Evolutionary conservation across 257 asterid species (phyloP), one percentile per base, ranked within the genome.

Genomic region (Fraxinus pennsylvanica): DNA sequence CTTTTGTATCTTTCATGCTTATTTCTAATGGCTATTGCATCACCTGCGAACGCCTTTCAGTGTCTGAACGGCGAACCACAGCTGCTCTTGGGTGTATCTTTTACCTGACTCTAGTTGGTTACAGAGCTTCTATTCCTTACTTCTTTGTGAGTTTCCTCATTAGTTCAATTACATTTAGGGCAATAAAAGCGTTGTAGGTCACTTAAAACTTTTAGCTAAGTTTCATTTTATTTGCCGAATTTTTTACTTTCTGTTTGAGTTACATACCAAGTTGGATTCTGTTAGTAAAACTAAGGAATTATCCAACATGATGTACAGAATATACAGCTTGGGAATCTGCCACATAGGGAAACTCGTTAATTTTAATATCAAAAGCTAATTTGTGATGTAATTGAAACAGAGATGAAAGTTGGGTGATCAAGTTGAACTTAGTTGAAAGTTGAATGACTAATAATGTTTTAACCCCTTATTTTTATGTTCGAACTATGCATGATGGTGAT

Each of bases 11-110:
- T 0, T 91, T 94, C 84, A 79, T 91, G 79, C 91, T 94, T 76
- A 88, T 94, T 76, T 88, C 98, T 35, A 91, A 89, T 67, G 97
- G 97, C 61, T 94, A 92, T 72, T 89, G 94, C 82, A 94, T 92
- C 86, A 92, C 92, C 7, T 89, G 92, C 74, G 92, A 88, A 76
- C 91, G 92, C 15, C 91, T 94, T 21, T 87, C 97, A 2, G 71
- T 92, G 22, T 76, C 87, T 1, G 96, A 92, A 75, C 89, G 97
- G 13, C 91, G 98, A 80, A 83, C 80, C 6, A 83, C 92, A 63
- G 91, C 94, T 32, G 79, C 82, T 61, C 86, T 91, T 41, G 92
- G 89, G 35, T 90, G 89, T 85, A 82, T 91, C 77, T 88, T 89
- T 74, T 94, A 92, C 89, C 82, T 89, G 88, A 89, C 96, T 72